A percentile compares a stretch with the other conserved stretches of the same genome.
These are phyloP conservation scores for Kluyveromyces siamensis DNA, from an alignment of 805 yeast genomes.

Conservation along the genomic window DNA sequence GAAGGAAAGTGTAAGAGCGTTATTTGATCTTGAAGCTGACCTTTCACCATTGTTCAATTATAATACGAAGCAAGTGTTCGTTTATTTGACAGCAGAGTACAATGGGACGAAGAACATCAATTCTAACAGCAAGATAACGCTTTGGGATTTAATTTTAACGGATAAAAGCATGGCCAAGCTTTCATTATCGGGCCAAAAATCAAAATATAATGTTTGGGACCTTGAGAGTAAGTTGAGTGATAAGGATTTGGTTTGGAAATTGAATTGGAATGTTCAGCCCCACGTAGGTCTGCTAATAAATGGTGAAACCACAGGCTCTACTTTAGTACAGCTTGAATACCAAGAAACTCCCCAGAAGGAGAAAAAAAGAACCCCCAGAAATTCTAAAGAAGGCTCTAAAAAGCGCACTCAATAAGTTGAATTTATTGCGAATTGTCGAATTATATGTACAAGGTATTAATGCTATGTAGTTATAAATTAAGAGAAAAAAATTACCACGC, in stretches of 20 bases:
- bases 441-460: neutral
- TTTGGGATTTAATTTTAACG: constrained; percentile 83
- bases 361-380: neutral
- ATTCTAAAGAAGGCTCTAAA: neutral
- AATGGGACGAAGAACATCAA: constrained; percentile 34
- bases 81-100: constrained; percentile 82
- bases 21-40: constrained; percentile 69
- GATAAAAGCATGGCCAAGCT: constrained; percentile 50
- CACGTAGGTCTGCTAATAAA: constrained; percentile 69
- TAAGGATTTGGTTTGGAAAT: constrained; percentile 55
- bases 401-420: neutral
- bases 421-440: neutral
- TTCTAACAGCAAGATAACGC: constrained; percentile 59
- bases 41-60: constrained; percentile 78
- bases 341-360: neutral
- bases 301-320: constrained; percentile 42
- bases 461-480: neutral
- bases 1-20: constrained; percentile 66
- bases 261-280: constrained; percentile 93
- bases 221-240: constrained; percentile 47
- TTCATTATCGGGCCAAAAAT: constrained; percentile 40
- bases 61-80: constrained; percentile 96
- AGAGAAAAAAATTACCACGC: neutral
- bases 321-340: neutral
- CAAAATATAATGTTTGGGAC: constrained; percentile 88